Evolutionary conservation across 2,329 filamentous ascomycete species (phyloP), one percentile per base, ranked within the genome.

Genomic region (Cercospora beticola): DNA sequence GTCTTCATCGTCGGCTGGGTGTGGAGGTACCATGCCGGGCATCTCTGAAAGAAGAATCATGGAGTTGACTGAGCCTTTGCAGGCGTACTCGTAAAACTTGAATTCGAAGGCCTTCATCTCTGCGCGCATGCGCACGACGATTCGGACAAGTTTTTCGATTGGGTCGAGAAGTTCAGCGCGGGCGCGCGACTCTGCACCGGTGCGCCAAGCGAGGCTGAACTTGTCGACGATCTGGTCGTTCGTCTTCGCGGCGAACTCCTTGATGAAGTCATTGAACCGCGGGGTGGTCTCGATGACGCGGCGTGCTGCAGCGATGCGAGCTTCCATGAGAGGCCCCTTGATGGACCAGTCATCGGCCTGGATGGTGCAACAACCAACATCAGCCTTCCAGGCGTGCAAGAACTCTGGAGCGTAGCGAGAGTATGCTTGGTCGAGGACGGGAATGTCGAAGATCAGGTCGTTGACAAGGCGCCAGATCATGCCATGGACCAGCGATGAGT

Each of bases 71-170:
- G 14, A 31, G 36, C 59, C 64, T 14, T 65, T 62, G 31, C 46
- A 62, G 21, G 56, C 67, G 46, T 59, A 68, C 46, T 57, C 36
- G 21, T 62, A 58, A 23, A 66, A 65, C 4, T 62, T 56, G 21
- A 68, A 68, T 4, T 54, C 62, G 52, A 68, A 68, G 7, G 33
- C 26, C 59, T 65, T 68, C 16, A 61, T 21, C 33, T 68, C 67
- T n/a, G 36, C 26, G 6, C 67, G 67, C 67, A 68, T 68, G 26
- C 67, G 63, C 14, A 65, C 21, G 31, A 59, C 59, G 33, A 68
- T 33, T n/a, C 67, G 67, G 14, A 68, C 58, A 26, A 68, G 52
- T 36, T 65, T 66, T 23, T 33, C 57, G 36, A 65, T 64, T 3
- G 59, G 43, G 16, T 66, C 64, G 14, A 26, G 21, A 23, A 68